phyloP scores from a whole-genome alignment of 768 basidiomycete species.

The Collybia sp. region DNA sequence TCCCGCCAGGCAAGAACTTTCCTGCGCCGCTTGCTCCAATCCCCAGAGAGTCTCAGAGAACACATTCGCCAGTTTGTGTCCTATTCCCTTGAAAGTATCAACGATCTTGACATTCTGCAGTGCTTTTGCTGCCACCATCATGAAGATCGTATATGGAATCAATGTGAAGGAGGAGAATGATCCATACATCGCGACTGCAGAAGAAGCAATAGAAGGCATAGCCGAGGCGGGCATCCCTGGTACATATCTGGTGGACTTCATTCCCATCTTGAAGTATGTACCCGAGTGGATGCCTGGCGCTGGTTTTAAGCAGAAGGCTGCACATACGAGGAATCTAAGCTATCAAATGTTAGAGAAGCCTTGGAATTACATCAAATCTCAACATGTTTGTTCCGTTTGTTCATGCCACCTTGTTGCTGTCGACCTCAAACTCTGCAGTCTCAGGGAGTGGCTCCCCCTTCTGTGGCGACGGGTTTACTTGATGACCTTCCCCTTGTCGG shows the following conservation, averaged over 20 bases:
- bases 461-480: slow-evolving; percentile 1
- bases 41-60: slow-evolving; percentile 9
- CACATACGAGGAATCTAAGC: slow-evolving; percentile 25
- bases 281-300: slow-evolving; percentile 47
- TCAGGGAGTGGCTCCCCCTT: not conserved
- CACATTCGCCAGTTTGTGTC: slow-evolving; percentile 8
- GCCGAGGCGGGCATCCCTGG: slow-evolving; percentile 4
- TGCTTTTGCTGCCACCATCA: not conserved
- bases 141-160: slow-evolving; percentile 6
- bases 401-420: too few species aligned
- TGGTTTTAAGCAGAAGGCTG: slow-evolving; percentile 34
- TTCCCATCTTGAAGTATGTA: slow-evolving; percentile 29
- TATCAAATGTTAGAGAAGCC: slow-evolving; percentile 16
- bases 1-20: slow-evolving; percentile 16
- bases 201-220: not conserved
- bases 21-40: slow-evolving; percentile 8
- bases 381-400: too few species aligned
- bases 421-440: not conserved
- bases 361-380: too few species aligned
- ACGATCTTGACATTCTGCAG: not conserved
- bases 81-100: not conserved
- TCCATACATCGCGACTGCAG: slow-evolving; percentile 3
- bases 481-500: slow-evolving; percentile 1
- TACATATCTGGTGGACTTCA: slow-evolving; percentile 14
- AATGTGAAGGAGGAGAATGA: slow-evolving; percentile 1